Evolutionary conservation across 495 filamentous ascomycete genomes (phyloP).

Genomic region (Aspergillus indologenus): DNA sequence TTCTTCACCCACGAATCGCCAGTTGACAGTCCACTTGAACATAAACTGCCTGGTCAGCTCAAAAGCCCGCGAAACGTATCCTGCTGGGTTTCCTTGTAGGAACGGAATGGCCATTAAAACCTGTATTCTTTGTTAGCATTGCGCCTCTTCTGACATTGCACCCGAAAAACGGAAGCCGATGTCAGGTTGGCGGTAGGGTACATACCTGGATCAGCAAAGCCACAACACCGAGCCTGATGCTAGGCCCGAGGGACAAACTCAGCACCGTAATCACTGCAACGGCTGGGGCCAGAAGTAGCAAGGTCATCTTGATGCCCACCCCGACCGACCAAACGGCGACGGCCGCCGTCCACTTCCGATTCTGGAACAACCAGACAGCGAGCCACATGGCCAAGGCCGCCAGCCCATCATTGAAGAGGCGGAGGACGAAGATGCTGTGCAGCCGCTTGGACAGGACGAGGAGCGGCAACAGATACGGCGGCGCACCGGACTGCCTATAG

Average conservation of each 20-base stretch:
- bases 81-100: constrained; percentile 58
- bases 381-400: constrained; percentile 77
- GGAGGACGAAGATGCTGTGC: constrained; percentile 88
- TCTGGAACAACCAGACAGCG: constrained; percentile 74
- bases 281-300: constrained; percentile 77
- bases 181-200: background rate
- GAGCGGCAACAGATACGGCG: constrained; percentile 84
- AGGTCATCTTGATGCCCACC: constrained; percentile 89
- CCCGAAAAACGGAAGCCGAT: background rate
- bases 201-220: constrained; percentile 72
- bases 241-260: constrained; percentile 58
- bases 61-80: constrained; percentile 79
- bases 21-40: constrained; percentile 99
- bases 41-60: constrained; percentile 86
- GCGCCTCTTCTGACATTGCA: no score
- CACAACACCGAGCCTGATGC: constrained; percentile 62
- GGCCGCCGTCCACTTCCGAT: constrained; percentile 65
- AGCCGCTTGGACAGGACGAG: constrained; percentile 87
- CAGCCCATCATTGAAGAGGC: constrained; percentile 94
- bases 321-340: constrained; percentile 72
- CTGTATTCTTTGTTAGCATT: constrained; percentile 30
- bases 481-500: constrained; percentile 74
- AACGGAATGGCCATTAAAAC: constrained; percentile 73
- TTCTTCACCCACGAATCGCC: constrained; percentile 86
- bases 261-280: constrained; percentile 71